phyloP scores from a whole-genome alignment of 257 asterid species.

The Solanum lignicaule region DNA sequence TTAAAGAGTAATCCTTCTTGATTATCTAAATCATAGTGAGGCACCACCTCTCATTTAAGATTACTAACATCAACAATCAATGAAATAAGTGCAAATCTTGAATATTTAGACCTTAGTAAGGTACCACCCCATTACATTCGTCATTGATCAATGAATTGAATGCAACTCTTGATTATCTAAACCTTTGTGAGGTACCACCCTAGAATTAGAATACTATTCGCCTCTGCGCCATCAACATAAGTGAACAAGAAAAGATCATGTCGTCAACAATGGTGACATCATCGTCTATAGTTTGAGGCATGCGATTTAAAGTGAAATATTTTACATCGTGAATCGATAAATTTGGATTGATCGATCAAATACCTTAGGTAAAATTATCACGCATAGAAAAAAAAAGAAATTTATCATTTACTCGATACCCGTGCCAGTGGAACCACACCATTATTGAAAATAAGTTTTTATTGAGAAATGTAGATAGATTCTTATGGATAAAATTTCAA shows the following conservation, averaged over 20 bases:
- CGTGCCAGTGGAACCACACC: fast-evolving
- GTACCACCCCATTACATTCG: not conserved
- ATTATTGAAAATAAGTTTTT: not conserved
- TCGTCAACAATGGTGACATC: not conserved
- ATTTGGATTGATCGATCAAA: not conserved
- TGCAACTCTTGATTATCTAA: not conserved
- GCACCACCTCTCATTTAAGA: not conserved
- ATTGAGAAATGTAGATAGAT: not conserved
- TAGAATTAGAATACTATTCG: not conserved
- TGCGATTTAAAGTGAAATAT: not conserved
- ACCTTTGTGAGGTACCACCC: not conserved
- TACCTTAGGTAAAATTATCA: not conserved
- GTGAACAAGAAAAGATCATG: not conserved
- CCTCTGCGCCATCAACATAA: not conserved
- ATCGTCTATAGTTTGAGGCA: not conserved
- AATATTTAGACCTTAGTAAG: not conserved
- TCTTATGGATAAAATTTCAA: not conserved
- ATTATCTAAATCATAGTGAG: not conserved
- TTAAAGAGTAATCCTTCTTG: not conserved
- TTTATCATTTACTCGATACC: not conserved
- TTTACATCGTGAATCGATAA: not conserved
- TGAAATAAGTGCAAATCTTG: not conserved
- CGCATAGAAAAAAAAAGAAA: no score
- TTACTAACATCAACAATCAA: not conserved
- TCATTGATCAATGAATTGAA: not conserved